A percentile compares a stretch with the other conserved stretches of the same genome.
These are phyloP conservation scores for Xylaria palmicola DNA, from an alignment of 495 filamentous ascomycete species.

Conservation along the genomic window DNA sequence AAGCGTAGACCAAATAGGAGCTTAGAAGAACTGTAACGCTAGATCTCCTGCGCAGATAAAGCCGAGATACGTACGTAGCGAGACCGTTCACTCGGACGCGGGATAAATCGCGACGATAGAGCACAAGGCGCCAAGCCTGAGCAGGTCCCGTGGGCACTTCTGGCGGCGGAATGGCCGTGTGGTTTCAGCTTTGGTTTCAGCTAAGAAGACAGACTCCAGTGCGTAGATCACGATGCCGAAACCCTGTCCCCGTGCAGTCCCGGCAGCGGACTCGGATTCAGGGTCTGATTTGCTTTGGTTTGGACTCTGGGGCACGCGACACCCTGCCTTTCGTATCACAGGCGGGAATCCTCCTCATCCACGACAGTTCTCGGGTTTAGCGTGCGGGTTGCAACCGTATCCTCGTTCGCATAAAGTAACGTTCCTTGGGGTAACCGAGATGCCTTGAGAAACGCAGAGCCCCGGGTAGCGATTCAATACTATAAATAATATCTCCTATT, in stretches of 20 bases:
- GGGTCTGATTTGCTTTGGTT: neutral
- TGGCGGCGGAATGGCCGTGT: neutral
- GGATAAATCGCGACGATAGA: neutral
- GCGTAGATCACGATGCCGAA: constrained; percentile 10
- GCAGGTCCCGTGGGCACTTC: constrained; percentile 2
- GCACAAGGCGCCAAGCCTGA: neutral
- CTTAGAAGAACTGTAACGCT: no score
- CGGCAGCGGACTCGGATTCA: neutral
- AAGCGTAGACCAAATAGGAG: neutral
- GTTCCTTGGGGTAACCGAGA: no score
- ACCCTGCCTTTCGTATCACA: neutral
- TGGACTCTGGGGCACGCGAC: constrained; percentile 13
- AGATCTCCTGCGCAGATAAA: no score
- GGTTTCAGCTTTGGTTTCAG: constrained; percentile 13
- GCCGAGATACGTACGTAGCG: no score
- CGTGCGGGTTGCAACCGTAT: no score
- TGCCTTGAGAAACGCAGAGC: no score
- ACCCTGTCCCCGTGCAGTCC: constrained; percentile 1
- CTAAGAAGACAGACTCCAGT: neutral
- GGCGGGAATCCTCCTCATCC: no score
- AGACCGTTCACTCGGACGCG: neutral
- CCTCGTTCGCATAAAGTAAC: no score
- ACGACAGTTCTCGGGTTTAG: no score
- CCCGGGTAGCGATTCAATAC: no score
- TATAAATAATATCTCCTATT: no score